Percentiles rank a stretch among this genome's conserved stretches.
phyloP scores from a whole-genome alignment of 441 rosid genomes.

The Sinapis alba region DNA sequence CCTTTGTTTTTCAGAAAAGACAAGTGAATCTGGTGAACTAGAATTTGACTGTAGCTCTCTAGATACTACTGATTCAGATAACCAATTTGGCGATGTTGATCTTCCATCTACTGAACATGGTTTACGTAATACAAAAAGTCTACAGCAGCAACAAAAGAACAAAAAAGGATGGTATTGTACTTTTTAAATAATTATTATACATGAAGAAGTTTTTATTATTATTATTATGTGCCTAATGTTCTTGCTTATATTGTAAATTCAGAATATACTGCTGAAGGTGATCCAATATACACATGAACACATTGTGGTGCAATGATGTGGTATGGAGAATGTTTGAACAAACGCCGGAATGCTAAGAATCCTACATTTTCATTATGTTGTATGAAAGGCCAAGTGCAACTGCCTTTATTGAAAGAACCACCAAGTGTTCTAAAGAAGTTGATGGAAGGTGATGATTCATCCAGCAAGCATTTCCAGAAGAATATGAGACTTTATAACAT shows the following conservation, averaged over 20 bases:
- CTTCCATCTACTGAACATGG: neutral
- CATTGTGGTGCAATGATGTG: neutral
- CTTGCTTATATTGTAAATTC: neutral
- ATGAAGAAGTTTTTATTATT: neutral
- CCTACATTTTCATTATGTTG: neutral
- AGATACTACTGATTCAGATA: neutral
- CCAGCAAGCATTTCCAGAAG: neutral
- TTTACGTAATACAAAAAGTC: neutral
- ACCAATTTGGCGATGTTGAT: neutral
- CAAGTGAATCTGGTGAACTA: neutral
- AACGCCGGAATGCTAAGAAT: neutral
- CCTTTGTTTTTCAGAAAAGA: neutral
- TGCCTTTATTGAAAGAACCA: neutral
- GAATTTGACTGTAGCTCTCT: neutral
- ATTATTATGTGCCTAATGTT: neutral
- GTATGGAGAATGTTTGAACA: neutral
- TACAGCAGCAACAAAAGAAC: neutral
- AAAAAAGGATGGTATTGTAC: neutral
- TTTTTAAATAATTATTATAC: too few relatives aligned
- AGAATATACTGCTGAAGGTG: neutral
- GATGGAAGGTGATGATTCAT: neutral
- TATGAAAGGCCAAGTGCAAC: neutral
- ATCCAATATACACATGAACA: neutral
- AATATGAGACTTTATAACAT: neutral
- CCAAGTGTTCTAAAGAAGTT: neutral